Conservation (phyloP, 352 stramenopile genomes). For the Globisporangium irregulare region DNA sequence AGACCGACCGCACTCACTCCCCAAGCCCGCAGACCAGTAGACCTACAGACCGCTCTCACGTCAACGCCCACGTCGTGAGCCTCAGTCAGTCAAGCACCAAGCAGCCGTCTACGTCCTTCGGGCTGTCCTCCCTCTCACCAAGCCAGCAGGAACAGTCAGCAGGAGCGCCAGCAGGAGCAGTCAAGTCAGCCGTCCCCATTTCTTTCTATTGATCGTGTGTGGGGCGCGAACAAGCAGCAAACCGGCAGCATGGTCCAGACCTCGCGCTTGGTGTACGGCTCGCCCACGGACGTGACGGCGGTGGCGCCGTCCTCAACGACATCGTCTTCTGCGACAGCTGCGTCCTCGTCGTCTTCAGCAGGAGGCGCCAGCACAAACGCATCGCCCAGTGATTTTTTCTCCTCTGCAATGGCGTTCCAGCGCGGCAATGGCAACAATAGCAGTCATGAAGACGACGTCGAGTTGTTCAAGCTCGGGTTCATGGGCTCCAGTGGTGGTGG, state of each 20-base stretch:
- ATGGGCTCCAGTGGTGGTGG: not conserved
- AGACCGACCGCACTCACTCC: too few species aligned
- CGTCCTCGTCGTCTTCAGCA: not conserved
- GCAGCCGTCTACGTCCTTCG: too few species aligned
- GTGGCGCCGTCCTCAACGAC: not conserved
- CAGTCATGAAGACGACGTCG: not conserved
- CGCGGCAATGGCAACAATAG: not conserved
- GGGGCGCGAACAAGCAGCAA: too few species aligned
- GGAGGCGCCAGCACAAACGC: not conserved
- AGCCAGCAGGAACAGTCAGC: too few species aligned
- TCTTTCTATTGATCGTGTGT: not conserved
- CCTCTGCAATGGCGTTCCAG: not conserved
- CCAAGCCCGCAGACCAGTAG: too few species aligned
- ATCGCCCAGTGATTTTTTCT: not conserved
- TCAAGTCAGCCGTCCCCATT: not conserved
- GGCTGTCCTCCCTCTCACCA: too few species aligned
- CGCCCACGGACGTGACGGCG: conserved; percentile 7
- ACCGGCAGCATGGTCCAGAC: not conserved
- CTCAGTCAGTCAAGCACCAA: too few species aligned
- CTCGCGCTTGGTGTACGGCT: not conserved
- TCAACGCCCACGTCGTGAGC: too few species aligned
- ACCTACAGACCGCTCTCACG: too few species aligned
- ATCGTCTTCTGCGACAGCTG: not conserved
- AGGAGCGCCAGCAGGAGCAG: too few species aligned
- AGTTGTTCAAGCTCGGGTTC: conserved; percentile 5